Base-by-base conservation (phyloP, 768 basidiomycete species). In the Tulasnella sp. region DNA sequence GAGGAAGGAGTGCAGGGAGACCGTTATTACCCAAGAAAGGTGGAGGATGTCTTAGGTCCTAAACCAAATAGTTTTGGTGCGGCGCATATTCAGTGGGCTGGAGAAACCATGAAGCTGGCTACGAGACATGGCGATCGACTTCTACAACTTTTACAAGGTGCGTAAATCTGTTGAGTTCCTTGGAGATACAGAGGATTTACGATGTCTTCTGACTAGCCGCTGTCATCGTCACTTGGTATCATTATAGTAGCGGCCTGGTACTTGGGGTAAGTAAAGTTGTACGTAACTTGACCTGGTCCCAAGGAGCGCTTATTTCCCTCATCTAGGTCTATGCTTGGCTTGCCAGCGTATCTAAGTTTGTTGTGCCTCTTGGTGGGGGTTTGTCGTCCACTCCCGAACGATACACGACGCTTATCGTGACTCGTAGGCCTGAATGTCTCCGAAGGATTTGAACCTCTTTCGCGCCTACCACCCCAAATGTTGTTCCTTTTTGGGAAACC, bases 61-160 rank as follows among this genome's bases (percentile, higher is more conserved):
- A 34, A 25, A 19, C 45, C 29, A 37, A 14, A 37, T 58, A 52
- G 54, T 37, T 74, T 74, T 54, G 73, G 49, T 2, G 4, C 49
- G 9, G 29, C 39, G 36, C 73, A 74, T 37, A 38, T 58, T 17
- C 45, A 37, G 25, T 74, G 73, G 73, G 29, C 45, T 36, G 22
- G 15, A 6, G n/a, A 9, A 17, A 52, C 37, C 8, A 29, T 74
- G 0, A 31, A 34, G 58, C 15, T 58, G 36, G 45, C 73, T 19
- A 49, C 67, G 15, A 64, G 31, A 15, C 14, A 19, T 2, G 75
- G 75, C 22, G 67, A 76, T 71, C 14, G 64, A 12, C 22, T 76
- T 9, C 3, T 76, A 15, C 67, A 76, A 29, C 69, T 68, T 31
- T 19, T 76, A 8, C 75, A 76, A 71, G 75, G 75, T 69, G 12